phyloP scores from a whole-genome alignment of 768 basidiomycete species.

The Russula brevipes region DNA sequence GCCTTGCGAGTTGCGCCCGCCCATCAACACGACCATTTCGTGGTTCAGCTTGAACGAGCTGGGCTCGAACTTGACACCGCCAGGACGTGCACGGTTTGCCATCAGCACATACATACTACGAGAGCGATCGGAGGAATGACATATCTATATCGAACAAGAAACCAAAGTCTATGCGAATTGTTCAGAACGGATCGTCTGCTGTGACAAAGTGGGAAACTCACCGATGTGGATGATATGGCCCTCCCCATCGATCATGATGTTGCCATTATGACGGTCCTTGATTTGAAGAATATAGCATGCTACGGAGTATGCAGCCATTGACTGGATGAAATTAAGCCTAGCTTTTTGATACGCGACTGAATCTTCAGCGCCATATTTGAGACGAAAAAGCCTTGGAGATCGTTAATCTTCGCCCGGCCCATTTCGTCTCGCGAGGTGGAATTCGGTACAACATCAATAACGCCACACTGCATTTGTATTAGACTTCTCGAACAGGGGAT shows the following conservation, averaged over 20 bases:
- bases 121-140: slow-evolving; percentile 36
- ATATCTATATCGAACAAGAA: slow-evolving; percentile 98
- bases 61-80: slow-evolving; percentile 99
- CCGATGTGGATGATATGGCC: slow-evolving; percentile 97
- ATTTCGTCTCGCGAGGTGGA: slow-evolving; percentile 98
- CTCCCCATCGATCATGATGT: slow-evolving; percentile 98
- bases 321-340: slow-evolving; percentile 93
- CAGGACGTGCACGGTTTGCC: slow-evolving; percentile 6
- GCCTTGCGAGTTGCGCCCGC: slow-evolving; percentile 88
- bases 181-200: not conserved
- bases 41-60: slow-evolving; percentile 97
- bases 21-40: slow-evolving; percentile 98
- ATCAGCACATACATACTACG: slow-evolving; percentile 1
- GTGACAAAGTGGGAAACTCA: slow-evolving; percentile 34
- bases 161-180: slow-evolving; percentile 66
- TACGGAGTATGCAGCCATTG: slow-evolving; percentile 98
- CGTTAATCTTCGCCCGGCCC: slow-evolving; percentile 97
- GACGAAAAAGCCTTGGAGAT: slow-evolving; percentile 89
- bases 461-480: slow-evolving; percentile 68
- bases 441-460: slow-evolving; percentile 97
- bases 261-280: slow-evolving; percentile 98
- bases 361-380: slow-evolving; percentile 87
- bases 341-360: slow-evolving; percentile 88
- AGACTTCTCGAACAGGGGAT: not conserved
- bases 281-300: slow-evolving; percentile 98